Conservation (phyloP, 1,139 yeast genomes). For the Candida dubliniensis region DNA sequence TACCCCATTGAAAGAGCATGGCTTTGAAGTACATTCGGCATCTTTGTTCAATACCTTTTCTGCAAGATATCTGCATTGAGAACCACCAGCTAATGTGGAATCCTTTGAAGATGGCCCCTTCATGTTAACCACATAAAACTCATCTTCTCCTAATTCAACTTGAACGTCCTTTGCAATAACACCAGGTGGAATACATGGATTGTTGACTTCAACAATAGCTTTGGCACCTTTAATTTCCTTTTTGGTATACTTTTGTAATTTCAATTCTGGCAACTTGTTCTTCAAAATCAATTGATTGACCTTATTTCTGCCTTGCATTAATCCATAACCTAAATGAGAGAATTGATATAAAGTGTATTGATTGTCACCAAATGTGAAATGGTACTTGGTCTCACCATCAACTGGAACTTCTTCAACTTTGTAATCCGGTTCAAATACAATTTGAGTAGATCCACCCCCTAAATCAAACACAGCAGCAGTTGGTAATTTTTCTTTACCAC, state of each 20-base stretch:
- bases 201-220: conserved; percentile 46
- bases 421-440: conserved; percentile 90
- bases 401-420: conserved; percentile 52
- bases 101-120: conserved; percentile 56
- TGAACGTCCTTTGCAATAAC: conserved; percentile 51
- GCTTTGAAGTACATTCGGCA: conserved; percentile 64
- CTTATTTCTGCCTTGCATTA: conserved; percentile 89
- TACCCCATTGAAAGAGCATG: conserved; percentile 96
- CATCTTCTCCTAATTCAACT: conserved; percentile 52
- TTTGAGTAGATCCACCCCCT: conserved; percentile 98
- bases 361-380: conserved; percentile 75
- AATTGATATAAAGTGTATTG: conserved; percentile 86
- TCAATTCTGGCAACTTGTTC: conserved; percentile 33
- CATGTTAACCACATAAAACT: conserved; percentile 64
- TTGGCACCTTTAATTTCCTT: conserved; percentile 42
- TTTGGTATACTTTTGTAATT: conserved; percentile 24
- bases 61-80: conserved; percentile 83
- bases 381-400: conserved; percentile 88
- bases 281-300: conserved; percentile 63
- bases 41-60: conserved; percentile 85
- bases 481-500: conserved; percentile 64
- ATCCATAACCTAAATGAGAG: conserved; percentile 93
- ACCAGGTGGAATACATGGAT: conserved; percentile 90
- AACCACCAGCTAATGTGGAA: conserved; percentile 26
- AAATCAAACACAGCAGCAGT: conserved; percentile 97